phyloP scores from a whole-genome alignment of 768 basidiomycete species.

The Tephrocybe sp. region DNA sequence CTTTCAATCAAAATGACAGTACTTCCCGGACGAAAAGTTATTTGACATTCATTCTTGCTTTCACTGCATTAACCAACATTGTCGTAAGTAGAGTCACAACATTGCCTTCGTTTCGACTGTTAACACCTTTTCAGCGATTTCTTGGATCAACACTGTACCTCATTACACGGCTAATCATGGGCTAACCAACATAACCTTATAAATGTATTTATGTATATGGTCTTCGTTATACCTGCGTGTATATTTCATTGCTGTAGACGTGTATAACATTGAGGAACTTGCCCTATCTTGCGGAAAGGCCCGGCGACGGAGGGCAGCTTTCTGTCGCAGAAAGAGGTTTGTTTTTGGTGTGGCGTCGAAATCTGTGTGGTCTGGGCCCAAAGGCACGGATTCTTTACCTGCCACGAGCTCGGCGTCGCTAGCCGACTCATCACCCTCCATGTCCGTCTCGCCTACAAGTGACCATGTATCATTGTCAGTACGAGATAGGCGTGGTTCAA shows the following conservation, averaged over 20 bases:
- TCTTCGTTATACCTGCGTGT: not conserved
- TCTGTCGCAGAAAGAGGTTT: slow-evolving; percentile 35
- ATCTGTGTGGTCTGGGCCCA: slow-evolving; percentile 20
- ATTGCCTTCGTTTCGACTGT: slow-evolving; percentile 1
- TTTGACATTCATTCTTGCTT: slow-evolving; percentile 75
- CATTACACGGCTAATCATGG: slow-evolving; percentile 26
- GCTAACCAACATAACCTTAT: slow-evolving; percentile 14
- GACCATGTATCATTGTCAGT: slow-evolving; percentile 34
- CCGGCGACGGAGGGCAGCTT: slow-evolving; percentile 27
- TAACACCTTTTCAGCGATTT: slow-evolving; percentile 22
- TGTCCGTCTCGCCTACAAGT: slow-evolving; percentile 28
- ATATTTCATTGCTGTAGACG: not conserved
- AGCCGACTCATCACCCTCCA: slow-evolving; percentile 27
- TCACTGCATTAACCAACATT: slow-evolving; percentile 75
- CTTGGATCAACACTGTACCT: slow-evolving; percentile 29
- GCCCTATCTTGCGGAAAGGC: slow-evolving; percentile 31
- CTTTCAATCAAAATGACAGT: slow-evolving; percentile 51
- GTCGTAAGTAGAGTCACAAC: slow-evolving; percentile 45
- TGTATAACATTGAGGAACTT: slow-evolving; percentile 34
- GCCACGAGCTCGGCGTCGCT: slow-evolving; percentile 27
- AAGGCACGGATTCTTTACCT: slow-evolving; percentile 32
- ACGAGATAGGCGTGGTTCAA: not conserved
- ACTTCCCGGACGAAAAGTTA: slow-evolving; percentile 68
- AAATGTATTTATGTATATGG: slow-evolving; percentile 2
- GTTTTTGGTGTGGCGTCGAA: slow-evolving; percentile 7